Percentiles rank a stretch among this genome's conserved stretches.
Conservation (phyloP, 331 rosid genomes). For the Acacia pycnantha region DNA sequence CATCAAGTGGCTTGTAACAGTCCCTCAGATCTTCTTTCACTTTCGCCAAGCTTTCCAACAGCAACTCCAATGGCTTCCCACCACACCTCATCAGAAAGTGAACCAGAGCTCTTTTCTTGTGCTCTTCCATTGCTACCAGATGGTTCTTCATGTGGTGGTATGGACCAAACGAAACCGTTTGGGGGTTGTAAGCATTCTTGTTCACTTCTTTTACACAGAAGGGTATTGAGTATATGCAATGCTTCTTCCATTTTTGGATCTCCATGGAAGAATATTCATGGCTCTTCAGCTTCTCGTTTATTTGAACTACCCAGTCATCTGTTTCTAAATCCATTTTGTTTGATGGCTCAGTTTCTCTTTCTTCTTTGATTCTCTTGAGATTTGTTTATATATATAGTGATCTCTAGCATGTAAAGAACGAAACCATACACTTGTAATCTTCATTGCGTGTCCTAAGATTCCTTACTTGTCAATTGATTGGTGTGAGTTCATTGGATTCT, state of each 20-base stretch:
- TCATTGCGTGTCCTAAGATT: not conserved
- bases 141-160: not conserved
- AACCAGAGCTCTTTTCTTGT: not conserved
- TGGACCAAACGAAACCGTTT: conserved; percentile 8
- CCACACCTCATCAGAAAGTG: conserved; percentile 30
- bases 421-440: not conserved
- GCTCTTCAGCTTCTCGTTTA: not conserved
- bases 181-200: not conserved
- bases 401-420: not conserved
- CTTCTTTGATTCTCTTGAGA: not conserved
- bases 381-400: not conserved
- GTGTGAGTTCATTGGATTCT: not conserved
- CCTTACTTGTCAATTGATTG: not conserved
- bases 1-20: conserved; percentile 38
- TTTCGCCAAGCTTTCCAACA: conserved; percentile 14
- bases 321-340: not conserved
- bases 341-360: not conserved
- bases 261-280: not conserved
- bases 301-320: not conserved
- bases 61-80: conserved; percentile 31
- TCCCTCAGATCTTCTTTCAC: conserved; percentile 41
- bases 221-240: not conserved
- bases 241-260: not conserved
- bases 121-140: conserved; percentile 7
- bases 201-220: not conserved